These are phyloP conservation scores for Trametes polyzona DNA, from an alignment of 1,284 basidiomycete genomes.

Conservation along the genomic window DNA sequence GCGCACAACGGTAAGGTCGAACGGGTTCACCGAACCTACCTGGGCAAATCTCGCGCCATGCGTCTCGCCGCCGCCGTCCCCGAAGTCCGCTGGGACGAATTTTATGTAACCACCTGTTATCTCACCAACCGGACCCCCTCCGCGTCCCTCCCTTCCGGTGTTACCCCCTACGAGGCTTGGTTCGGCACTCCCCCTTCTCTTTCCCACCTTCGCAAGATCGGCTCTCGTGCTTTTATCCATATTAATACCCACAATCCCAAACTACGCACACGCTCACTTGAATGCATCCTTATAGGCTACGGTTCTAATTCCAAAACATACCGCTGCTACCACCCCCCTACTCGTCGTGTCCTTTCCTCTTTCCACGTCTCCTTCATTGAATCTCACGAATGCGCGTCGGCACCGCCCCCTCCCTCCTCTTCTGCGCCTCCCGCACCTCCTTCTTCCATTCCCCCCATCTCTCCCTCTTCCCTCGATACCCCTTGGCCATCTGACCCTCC, in stretches of 20 bases:
- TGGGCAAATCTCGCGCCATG: slow-evolving; percentile 31
- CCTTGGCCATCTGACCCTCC: background rate
- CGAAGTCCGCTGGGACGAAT: slow-evolving; percentile 36
- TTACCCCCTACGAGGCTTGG: slow-evolving; percentile 27
- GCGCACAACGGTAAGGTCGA: slow-evolving; percentile 36
- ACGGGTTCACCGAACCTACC: slow-evolving; percentile 32
- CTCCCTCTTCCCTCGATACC: background rate
- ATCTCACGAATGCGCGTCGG: slow-evolving; percentile 6
- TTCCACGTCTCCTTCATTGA: slow-evolving; percentile 37
- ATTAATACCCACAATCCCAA: slow-evolving; percentile 33
- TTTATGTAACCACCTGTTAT: slow-evolving; percentile 12
- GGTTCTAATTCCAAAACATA: slow-evolving; percentile 38
- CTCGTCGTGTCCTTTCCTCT: slow-evolving; percentile 25
- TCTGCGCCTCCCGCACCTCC: background rate
- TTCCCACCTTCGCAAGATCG: slow-evolving; percentile 29
- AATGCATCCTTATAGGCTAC: slow-evolving; percentile 41
- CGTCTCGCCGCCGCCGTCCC: slow-evolving; percentile 33
- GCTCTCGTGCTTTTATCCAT: slow-evolving; percentile 25
- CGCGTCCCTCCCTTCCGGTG: background rate
- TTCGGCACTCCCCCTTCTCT: slow-evolving; percentile 16
- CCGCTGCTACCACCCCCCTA: slow-evolving; percentile 31
- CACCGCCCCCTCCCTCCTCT: background rate
- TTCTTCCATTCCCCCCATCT: background rate
- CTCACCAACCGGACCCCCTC: slow-evolving; percentile 9
- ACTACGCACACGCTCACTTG: slow-evolving; percentile 32